Conservation (phyloP, 805 yeast genomes). For the Wickerhamiella occidentalis region DNA sequence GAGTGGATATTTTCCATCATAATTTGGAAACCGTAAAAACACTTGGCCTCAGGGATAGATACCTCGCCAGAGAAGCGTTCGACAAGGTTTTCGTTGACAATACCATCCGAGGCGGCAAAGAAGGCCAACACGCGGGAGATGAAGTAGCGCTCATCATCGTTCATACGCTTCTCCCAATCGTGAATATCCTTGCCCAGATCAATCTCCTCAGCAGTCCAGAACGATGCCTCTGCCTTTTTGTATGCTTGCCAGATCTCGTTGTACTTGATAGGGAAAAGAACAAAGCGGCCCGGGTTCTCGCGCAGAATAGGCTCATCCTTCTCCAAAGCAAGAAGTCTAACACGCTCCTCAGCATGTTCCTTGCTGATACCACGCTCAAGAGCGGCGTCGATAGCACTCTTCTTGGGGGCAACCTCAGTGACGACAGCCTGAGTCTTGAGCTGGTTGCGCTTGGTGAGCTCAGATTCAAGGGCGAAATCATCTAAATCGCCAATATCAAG, state of each 20-base stretch:
- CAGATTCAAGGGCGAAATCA: conserved; percentile 17
- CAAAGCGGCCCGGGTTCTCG: conserved; percentile 82
- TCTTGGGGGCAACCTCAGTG: conserved; percentile 33
- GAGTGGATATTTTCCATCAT: conserved; percentile 99
- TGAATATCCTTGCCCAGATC: conserved; percentile 82
- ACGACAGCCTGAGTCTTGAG: conserved; percentile 18
- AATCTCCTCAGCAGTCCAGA: conserved; percentile 99
- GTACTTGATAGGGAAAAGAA: conserved; percentile 89
- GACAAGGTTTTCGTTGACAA: conserved; percentile 92
- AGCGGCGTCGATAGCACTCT: conserved; percentile 21
- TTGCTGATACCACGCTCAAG: conserved; percentile 19
- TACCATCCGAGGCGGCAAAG: conserved; percentile 98
- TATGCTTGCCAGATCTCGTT: conserved; percentile 98
- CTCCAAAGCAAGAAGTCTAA: conserved; percentile 55
- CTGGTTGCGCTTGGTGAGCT: conserved; percentile 13
- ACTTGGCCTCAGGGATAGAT: conserved; percentile 93
- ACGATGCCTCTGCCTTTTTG: conserved; percentile 97
- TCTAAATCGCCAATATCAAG: conserved; percentile 35
- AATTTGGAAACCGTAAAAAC: conserved; percentile 98
- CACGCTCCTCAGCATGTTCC: conserved; percentile 25
- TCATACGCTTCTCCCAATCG: conserved; percentile 88
- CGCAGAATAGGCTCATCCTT: conserved; percentile 76
- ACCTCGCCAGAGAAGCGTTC: conserved; percentile 97
- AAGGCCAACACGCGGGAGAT: conserved; percentile 89
- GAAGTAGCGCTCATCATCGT: conserved; percentile 84